phyloP scores from a whole-genome alignment of 1,284 basidiomycete species.

The Peniophora sp. region DNA sequence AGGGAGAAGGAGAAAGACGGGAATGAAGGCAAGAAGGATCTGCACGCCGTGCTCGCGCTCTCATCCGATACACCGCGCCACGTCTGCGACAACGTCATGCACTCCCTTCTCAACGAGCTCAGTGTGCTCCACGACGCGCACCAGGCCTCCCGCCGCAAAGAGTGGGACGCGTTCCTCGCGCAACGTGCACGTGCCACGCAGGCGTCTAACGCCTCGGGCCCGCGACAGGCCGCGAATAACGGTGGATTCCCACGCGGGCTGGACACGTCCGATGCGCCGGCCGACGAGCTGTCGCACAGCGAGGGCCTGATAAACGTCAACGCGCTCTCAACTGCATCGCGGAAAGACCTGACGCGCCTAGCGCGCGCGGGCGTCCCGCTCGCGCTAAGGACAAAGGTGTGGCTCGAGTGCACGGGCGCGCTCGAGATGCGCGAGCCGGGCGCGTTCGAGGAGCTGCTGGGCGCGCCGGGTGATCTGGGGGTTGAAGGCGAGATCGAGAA shows the following conservation, averaged over 20 bases:
- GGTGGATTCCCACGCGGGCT: constrained; percentile 36
- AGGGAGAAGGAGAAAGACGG: no score
- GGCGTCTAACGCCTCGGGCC: constrained; percentile 14
- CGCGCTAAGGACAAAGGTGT: constrained; percentile 80
- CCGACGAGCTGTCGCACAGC: constrained; percentile 64
- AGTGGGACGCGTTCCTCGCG: constrained; percentile 87
- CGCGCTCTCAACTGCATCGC: constrained; percentile 71
- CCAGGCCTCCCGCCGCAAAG: constrained; percentile 65
- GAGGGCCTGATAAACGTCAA: constrained; percentile 82
- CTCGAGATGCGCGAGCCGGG: constrained; percentile 91
- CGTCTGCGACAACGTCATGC: constrained; percentile 70
- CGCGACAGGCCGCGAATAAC: constrained; percentile 7
- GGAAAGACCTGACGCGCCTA: constrained; percentile 72
- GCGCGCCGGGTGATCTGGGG: constrained; percentile 37
- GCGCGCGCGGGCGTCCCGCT: constrained; percentile 85
- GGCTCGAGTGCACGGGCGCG: constrained; percentile 90
- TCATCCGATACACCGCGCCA: constrained; percentile 57
- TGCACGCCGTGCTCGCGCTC: constrained; percentile 35
- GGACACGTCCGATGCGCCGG: constrained; percentile 46
- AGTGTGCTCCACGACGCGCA: constrained; percentile 82
- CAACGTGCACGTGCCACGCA: constrained; percentile 46
- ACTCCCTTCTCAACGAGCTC: constrained; percentile 71
- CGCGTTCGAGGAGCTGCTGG: constrained; percentile 79
- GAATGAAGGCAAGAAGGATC: no score
- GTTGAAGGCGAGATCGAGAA: constrained; percentile 88